Percentiles rank a stretch among this genome's conserved stretches.
Conservation (phyloP, 208 protist species). For the Acanthamoeba comandoni region DNA sequence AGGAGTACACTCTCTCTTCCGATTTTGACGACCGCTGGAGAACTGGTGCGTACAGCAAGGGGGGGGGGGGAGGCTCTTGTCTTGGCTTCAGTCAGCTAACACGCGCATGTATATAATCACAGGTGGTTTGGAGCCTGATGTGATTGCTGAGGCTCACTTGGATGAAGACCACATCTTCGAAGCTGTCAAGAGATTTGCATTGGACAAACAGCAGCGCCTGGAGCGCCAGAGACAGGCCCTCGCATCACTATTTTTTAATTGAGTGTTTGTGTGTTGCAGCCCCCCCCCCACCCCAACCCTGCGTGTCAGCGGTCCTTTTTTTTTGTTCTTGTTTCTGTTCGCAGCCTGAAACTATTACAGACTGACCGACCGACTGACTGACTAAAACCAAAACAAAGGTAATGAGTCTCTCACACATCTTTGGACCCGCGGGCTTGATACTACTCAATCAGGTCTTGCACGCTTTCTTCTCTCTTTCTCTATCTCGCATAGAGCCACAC, state of each 20-base stretch:
- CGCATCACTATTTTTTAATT: conserved; percentile 1
- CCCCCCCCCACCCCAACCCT: no score
- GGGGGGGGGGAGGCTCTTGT: no score
- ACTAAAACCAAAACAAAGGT: conserved; percentile 4
- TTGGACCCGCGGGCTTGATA: background rate
- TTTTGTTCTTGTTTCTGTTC: conserved; percentile 5
- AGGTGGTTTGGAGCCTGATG: conserved; percentile 35
- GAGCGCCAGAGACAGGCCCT: conserved; percentile 43
- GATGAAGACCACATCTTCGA: conserved; percentile 45
- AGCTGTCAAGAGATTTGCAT: conserved; percentile 32
- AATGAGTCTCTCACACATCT: no score
- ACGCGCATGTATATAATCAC: no score
- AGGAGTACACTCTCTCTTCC: conserved; percentile 60
- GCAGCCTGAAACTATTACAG: background rate
- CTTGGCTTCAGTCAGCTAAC: no score
- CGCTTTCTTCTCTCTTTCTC: no score
- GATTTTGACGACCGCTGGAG: conserved; percentile 70
- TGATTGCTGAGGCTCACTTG: conserved; percentile 64
- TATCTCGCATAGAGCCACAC: no score
- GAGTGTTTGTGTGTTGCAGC: conserved; percentile 8
- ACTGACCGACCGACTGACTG: background rate
- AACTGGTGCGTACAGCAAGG: no score
- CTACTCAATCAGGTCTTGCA: background rate
- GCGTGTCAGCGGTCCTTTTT: background rate
- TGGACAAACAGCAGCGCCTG: conserved; percentile 11